A percentile compares a stretch with the other conserved stretches of the same genome.
Conservation (phyloP, 768 basidiomycete species). For the Suillus occidentalis region DNA sequence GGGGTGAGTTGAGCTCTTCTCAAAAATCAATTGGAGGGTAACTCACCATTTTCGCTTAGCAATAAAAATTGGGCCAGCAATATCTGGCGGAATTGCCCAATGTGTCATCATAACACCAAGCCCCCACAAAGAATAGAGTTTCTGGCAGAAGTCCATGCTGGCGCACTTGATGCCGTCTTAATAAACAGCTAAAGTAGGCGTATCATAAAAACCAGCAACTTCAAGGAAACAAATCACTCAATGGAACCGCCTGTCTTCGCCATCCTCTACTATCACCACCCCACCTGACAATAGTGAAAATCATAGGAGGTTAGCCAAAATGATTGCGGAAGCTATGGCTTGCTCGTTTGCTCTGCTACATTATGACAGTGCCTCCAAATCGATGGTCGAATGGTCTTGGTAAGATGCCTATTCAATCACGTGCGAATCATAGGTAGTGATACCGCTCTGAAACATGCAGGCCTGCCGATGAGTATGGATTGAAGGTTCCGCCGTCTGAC, state of each 20-base stretch:
- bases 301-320: neutral
- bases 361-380: neutral
- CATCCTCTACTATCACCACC: neutral
- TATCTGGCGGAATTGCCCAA: too few relatives aligned
- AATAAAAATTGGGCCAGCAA: too few relatives aligned
- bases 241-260: neutral
- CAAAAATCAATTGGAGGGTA: too few relatives aligned
- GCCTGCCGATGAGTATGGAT: neutral
- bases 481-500: neutral
- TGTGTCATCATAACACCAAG: too few relatives aligned
- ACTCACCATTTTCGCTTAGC: too few relatives aligned
- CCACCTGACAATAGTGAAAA: neutral
- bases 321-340: neutral
- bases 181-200: too few relatives aligned
- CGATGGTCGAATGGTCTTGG: neutral
- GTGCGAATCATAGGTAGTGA: rapidly evolving
- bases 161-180: too few relatives aligned
- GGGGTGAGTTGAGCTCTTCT: neutral
- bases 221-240: too few relatives aligned
- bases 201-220: too few relatives aligned
- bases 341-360: neutral
- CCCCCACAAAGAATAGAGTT: too few relatives aligned
- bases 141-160: too few relatives aligned
- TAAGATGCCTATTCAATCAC: neutral
- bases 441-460: neutral